Evolutionary conservation across 2,329 filamentous ascomycete genomes (phyloP).

Genomic region (Tothia fuscella): DNA sequence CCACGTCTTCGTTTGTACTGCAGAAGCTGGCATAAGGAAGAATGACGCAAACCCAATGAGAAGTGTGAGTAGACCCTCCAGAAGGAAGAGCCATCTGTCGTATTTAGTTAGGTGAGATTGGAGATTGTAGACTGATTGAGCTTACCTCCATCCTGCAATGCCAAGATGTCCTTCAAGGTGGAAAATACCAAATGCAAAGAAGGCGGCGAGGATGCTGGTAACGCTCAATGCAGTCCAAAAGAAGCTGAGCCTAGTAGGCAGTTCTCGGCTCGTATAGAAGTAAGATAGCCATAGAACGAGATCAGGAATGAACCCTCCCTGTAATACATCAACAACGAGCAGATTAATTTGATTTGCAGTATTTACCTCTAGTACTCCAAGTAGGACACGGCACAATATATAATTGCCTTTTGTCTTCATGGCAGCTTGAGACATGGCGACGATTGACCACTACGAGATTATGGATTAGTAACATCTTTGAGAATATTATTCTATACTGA

Average conservation of each 20-base stretch:
- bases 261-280: constrained; percentile 26
- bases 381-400: constrained; percentile 30
- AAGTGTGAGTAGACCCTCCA: constrained; percentile 15
- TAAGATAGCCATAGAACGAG: constrained; percentile 23
- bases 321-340: constrained; percentile 15
- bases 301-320: constrained; percentile 39
- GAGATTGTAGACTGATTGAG: constrained; percentile 13
- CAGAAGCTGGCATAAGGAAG: constrained; percentile 17
- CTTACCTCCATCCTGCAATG: constrained; percentile 17
- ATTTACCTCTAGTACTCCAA: constrained; percentile 30
- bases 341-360: constrained; percentile 1
- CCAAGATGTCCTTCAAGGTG: constrained; percentile 18
- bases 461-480: no score
- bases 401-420: constrained; percentile 27
- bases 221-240: constrained; percentile 27
- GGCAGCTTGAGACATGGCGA: constrained; percentile 28
- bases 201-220: constrained; percentile 22
- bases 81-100: constrained; percentile 14
- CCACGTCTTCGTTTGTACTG: constrained; percentile 20
- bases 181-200: constrained; percentile 25
- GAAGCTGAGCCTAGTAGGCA: constrained; percentile 25
- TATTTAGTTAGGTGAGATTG: neutral
- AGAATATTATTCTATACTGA: no score
- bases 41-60: constrained; percentile 15
- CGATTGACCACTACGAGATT: constrained; percentile 33